Conservation (phyloP, 306 rosid species). For the Gillenia trifoliata region DNA sequence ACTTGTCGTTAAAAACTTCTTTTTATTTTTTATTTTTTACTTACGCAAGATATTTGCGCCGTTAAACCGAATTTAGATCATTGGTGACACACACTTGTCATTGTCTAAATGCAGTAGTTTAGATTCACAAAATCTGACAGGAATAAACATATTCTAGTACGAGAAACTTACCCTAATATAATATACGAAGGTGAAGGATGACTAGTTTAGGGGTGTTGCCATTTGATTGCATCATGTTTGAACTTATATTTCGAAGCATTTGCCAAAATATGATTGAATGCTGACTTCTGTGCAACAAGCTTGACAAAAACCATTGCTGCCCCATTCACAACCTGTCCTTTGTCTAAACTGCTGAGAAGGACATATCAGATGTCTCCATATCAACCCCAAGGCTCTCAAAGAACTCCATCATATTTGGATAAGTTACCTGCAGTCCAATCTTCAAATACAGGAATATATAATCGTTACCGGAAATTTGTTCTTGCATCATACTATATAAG, state of each 20-base stretch:
- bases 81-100: no score
- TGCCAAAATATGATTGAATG: conserved; percentile 59
- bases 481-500: neutral
- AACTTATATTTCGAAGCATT: conserved; percentile 85
- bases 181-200: neutral
- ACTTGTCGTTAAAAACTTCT: conserved; percentile 24
- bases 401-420: conserved; percentile 90
- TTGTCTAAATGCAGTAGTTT: no score
- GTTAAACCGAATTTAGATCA: neutral
- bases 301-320: conserved; percentile 64
- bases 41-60: no score
- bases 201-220: conserved; percentile 5
- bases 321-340: conserved; percentile 81
- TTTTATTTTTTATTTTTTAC: conserved; percentile 21
- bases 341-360: conserved; percentile 68
- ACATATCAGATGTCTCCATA: conserved; percentile 82
- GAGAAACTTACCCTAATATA: neutral
- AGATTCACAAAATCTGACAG: conserved; percentile 1
- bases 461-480: no score
- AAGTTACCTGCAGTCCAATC: conserved; percentile 60
- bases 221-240: conserved; percentile 66
- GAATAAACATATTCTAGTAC: neutral
- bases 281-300: conserved; percentile 81
- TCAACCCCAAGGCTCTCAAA: conserved; percentile 81
- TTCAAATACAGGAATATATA: neutral